phyloP scores from a whole-genome alignment of 495 filamentous ascomycete species.

The Hypoxylon trugodes region DNA sequence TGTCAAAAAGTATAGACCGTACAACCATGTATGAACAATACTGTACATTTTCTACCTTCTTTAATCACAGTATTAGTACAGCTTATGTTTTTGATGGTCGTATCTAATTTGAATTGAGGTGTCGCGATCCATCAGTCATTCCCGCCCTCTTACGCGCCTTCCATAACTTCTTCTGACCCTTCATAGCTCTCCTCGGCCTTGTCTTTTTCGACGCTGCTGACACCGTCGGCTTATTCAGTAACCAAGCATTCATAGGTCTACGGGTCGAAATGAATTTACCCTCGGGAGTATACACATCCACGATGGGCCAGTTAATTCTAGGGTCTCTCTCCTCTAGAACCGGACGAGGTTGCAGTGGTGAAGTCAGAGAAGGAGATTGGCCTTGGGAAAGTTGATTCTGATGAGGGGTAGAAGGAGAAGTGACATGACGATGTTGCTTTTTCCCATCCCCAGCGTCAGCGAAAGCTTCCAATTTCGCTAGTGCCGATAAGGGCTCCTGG shows the following conservation, averaged over 20 bases:
- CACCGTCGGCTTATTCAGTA: conserved; percentile 51
- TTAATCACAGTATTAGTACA: no score
- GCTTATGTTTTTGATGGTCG: no score
- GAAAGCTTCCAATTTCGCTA: conserved; percentile 25
- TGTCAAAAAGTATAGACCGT: no score
- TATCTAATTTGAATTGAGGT: not conserved
- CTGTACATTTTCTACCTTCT: no score
- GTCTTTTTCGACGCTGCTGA: conserved; percentile 28
- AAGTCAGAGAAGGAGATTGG: no score
- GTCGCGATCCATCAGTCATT: not conserved
- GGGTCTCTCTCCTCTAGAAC: conserved; percentile 3
- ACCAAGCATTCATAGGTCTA: conserved; percentile 77
- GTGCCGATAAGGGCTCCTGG: no score
- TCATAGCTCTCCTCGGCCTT: conserved; percentile 67
- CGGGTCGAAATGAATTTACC: conserved; percentile 77
- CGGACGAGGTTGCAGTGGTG: conserved; percentile 11
- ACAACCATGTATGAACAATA: no score
- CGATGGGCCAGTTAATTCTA: conserved; percentile 63
- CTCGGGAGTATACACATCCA: conserved; percentile 87
- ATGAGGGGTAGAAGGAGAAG: no score
- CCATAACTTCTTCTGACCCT: conserved; percentile 61
- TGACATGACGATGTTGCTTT: no score
- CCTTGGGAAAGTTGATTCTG: no score
- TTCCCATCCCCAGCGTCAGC: conserved; percentile 17
- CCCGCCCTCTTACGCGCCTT: conserved; percentile 46